A percentile compares a stretch with the other conserved stretches of the same genome.
These are phyloP conservation scores for Solanum sejunctum DNA, from an alignment of 257 asterid genomes.

Conservation along the genomic window DNA sequence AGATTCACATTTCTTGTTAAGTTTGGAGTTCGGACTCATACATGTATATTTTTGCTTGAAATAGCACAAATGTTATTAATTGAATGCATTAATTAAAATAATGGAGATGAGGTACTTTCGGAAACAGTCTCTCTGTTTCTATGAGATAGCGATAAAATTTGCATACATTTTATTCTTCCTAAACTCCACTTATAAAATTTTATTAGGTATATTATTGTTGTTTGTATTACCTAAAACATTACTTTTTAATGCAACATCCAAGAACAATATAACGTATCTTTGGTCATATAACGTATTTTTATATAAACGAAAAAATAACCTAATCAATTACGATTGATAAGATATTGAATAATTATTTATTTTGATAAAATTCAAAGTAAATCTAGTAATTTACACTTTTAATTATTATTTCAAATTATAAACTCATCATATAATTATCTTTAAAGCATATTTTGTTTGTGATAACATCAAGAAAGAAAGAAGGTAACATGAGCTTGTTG, in stretches of 20 bases:
- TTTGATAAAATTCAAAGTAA: no score
- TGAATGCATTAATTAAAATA: no score
- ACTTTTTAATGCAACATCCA: neutral
- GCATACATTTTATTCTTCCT: neutral
- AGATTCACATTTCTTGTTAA: no score
- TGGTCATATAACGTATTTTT: neutral
- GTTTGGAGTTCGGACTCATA: no score
- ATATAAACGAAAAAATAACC: neutral
- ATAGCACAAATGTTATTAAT: no score
- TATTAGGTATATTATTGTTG: no score
- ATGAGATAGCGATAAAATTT: no score
- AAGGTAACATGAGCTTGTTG: neutral
- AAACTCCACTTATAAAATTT: neutral
- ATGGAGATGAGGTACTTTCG: neutral
- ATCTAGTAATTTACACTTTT: neutral
- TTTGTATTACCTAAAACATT: neutral
- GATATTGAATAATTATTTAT: no score
- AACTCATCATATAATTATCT: neutral
- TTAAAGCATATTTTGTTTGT: neutral
- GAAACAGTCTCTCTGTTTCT: neutral
- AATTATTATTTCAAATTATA: neutral
- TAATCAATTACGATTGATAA: no score
- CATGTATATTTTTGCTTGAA: no score
- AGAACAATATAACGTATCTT: neutral
- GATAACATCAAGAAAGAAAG: neutral